A percentile compares a stretch with the other conserved stretches of the same genome.
Evolutionary conservation across 768 basidiomycete species (phyloP).

Genomic region (Rhodotorula graminis): DNA sequence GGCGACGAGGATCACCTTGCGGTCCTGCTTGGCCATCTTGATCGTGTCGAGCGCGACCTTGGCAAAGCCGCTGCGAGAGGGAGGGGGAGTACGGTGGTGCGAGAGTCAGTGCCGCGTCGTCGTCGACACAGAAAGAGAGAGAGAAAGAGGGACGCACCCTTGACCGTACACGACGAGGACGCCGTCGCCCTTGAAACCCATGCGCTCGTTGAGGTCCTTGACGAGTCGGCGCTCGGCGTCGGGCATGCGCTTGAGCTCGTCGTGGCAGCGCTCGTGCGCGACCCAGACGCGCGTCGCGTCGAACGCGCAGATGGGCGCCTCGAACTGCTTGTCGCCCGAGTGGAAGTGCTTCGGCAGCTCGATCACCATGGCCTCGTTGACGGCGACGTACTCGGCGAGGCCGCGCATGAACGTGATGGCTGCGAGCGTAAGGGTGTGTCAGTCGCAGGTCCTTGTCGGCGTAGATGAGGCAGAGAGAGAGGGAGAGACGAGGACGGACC

Average conservation of each 20-base stretch:
- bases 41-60: constrained; percentile 16
- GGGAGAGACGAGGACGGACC: neutral
- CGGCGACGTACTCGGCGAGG: constrained; percentile 15
- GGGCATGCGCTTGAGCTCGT: neutral
- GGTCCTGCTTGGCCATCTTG: neutral
- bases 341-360: neutral
- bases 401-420: constrained; percentile 6
- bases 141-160: constrained; percentile 12
- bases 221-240: neutral
- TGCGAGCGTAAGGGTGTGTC: neutral
- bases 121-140: too few species aligned
- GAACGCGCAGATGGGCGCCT: neutral
- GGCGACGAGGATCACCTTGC: constrained; percentile 17
- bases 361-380: constrained; percentile 2
- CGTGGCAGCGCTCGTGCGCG: constrained; percentile 10
- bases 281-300: constrained; percentile 8
- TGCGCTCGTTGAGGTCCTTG: constrained; percentile 12
- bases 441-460: neutral
- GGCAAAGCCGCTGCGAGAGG: constrained; percentile 8
- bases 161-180: constrained; percentile 15
- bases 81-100: neutral
- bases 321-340: constrained; percentile 4
- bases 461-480: neutral
- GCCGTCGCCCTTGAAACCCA: constrained; percentile 19
- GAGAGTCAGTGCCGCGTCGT: neutral